phyloP scores from a whole-genome alignment of 805 yeast genomes.

The Ogataea saltuana region DNA sequence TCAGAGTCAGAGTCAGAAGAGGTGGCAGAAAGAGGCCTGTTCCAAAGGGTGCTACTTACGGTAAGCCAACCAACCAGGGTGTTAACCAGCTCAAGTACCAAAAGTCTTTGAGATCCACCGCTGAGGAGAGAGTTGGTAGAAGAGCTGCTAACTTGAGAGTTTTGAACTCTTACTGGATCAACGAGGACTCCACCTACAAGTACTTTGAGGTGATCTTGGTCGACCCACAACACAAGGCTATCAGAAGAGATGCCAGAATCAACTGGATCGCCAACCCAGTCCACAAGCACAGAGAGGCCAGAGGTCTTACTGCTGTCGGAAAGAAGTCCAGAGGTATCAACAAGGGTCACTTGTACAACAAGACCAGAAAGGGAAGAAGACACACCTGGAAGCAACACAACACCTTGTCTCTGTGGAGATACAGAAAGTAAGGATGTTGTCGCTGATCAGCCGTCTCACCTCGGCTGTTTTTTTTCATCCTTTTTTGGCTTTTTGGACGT shows the following conservation, averaged over 20 bases:
- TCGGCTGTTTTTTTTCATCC: slow-evolving; percentile 8
- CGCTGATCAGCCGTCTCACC: too few relatives aligned
- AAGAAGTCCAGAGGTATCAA: slow-evolving; percentile 99
- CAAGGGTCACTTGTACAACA: slow-evolving; percentile 99
- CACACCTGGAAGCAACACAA: slow-evolving; percentile 99
- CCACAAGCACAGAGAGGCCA: slow-evolving; percentile 99
- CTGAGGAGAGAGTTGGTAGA: slow-evolving; percentile 99
- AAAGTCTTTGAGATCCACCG: slow-evolving; percentile 95
- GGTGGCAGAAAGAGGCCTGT: slow-evolving; percentile 99
- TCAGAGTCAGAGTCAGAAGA: slow-evolving; percentile 99
- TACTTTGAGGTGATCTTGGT: slow-evolving; percentile 97
- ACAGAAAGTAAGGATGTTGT: slow-evolving; percentile 69
- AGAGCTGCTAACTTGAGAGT: slow-evolving; percentile 99
- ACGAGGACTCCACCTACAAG: slow-evolving; percentile 99
- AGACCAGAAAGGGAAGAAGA: slow-evolving; percentile 97
- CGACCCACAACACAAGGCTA: slow-evolving; percentile 97
- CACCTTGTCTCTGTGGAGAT: slow-evolving; percentile 99
- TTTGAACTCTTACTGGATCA: slow-evolving; percentile 99
- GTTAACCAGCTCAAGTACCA: slow-evolving; percentile 99
- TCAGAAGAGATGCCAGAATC: slow-evolving; percentile 97
- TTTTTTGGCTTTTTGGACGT: slow-evolving; percentile 5
- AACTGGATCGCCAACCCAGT: slow-evolving; percentile 99
- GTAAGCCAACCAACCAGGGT: slow-evolving; percentile 99
- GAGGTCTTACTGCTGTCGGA: slow-evolving; percentile 98
- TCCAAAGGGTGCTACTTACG: slow-evolving; percentile 99